Evolutionary conservation across 2,329 filamentous ascomycete species (phyloP).

Genomic region (Fusarium robinianum): DNA sequence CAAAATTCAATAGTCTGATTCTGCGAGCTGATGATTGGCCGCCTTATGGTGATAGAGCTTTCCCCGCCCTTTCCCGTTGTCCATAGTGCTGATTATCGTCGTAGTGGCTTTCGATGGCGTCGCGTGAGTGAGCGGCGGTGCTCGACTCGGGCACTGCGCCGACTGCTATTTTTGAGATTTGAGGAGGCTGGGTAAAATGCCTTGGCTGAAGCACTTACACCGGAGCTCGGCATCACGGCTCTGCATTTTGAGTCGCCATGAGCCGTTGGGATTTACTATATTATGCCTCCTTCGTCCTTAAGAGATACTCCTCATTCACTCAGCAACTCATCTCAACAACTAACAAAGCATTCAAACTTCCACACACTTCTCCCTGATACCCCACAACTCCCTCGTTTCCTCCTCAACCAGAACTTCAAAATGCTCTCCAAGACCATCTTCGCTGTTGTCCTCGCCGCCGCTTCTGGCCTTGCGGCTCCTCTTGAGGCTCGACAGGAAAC

Average conservation of each 20-base stretch:
- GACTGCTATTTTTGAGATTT: slow-evolving; percentile 12
- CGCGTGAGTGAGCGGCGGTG: slow-evolving; percentile 8
- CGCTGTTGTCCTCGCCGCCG: slow-evolving; percentile 22
- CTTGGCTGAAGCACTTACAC: neutral
- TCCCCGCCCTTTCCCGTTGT: slow-evolving; percentile 5
- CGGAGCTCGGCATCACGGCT: neutral
- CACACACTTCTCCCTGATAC: neutral
- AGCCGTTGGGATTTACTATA: slow-evolving; percentile 6
- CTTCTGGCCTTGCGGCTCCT: slow-evolving; percentile 27
- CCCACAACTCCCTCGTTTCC: neutral
- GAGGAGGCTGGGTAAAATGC: neutral
- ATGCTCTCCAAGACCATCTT: slow-evolving; percentile 35
- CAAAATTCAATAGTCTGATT: slow-evolving; percentile 1
- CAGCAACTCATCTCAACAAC: neutral
- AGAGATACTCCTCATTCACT: neutral
- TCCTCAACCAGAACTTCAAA: slow-evolving; percentile 1
- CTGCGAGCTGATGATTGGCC: neutral
- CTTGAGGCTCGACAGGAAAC: slow-evolving; percentile 17
- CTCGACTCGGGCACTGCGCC: neutral
- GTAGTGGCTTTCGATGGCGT: slow-evolving; percentile 9
- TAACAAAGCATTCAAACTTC: neutral
- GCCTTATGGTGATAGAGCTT: neutral
- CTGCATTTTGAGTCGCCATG: neutral
- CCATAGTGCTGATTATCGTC: neutral
- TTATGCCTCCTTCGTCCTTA: neutral